A percentile compares a stretch with the other conserved stretches of the same genome.
Conservation (phyloP, 805 yeast species). For the Candida incommunis region DNA sequence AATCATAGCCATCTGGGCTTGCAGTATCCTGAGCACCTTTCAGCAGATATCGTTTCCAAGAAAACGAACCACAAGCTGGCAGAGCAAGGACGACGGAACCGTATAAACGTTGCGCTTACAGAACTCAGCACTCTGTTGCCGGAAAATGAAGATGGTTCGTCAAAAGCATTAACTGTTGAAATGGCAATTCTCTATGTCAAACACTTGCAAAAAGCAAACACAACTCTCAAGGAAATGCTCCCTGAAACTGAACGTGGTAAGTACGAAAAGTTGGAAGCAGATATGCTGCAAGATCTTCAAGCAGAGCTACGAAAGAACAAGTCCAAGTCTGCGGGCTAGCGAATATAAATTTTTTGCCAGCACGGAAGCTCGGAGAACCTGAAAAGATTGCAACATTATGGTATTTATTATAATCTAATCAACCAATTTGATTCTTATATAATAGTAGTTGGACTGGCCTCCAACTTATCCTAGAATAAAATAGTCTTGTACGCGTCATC, state of each 20-base stretch:
- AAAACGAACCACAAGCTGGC: slow-evolving; percentile 79
- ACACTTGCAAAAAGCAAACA: slow-evolving; percentile 20
- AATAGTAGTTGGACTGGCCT: too few relatives aligned
- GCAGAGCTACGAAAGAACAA: not conserved
- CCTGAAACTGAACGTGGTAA: not conserved
- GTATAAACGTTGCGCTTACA: slow-evolving; percentile 77
- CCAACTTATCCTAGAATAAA: too few relatives aligned
- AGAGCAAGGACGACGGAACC: slow-evolving; percentile 88
- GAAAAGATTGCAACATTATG: too few relatives aligned
- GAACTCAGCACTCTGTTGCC: slow-evolving; percentile 63
- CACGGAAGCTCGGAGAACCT: too few relatives aligned
- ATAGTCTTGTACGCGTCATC: too few relatives aligned
- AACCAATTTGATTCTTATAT: too few relatives aligned
- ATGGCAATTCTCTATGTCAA: slow-evolving; percentile 62
- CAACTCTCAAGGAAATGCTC: not conserved
- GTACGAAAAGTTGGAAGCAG: not conserved
- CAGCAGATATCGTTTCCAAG: slow-evolving; percentile 29
- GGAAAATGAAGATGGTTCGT: slow-evolving; percentile 41
- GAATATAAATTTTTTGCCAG: too few relatives aligned
- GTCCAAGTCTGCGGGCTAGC: too few relatives aligned
- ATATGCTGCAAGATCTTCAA: not conserved
- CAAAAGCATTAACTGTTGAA: slow-evolving; percentile 93
- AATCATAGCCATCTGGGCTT: slow-evolving; percentile 27
- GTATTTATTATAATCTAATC: too few relatives aligned
- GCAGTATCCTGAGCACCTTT: slow-evolving; percentile 26